Evolutionary conservation across 176 grass and related monocot genomes (phyloP), one percentile per base, ranked within the genome.

Genomic region (Saccharum spontaneum): DNA sequence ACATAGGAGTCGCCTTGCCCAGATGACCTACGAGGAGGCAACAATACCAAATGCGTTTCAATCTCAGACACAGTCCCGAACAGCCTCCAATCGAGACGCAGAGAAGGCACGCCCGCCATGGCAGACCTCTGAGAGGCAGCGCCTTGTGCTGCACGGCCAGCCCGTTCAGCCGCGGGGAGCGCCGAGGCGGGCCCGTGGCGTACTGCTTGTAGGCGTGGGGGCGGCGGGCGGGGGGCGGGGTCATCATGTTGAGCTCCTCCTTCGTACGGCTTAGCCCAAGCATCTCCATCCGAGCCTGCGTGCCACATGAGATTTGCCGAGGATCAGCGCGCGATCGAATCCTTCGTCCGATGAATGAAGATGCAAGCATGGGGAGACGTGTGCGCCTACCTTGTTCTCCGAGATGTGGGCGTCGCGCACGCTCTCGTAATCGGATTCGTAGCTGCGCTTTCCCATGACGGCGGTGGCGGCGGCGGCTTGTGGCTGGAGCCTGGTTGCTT

Each of bases 281-380:
- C 67, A 86, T 86, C 89, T 93, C 87, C 89, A 97, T 88, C 61
- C 94, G 63, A 15, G 69, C 89, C 94, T 93, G 76, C 69, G 49
- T 18, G 84, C 22, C 3, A 50, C 34, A 36, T 36, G 4, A 36
- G 34, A 36, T 36, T 36, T 36, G 34, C 34, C 34, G 34, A 36
- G 34, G 34, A 36, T 36, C 34, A 36, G 34, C 34, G 34, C 28
- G 46, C 14, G 3, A 50, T 6, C 12, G 5, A 50, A 50, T 50
- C 48, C 48, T 17, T 50, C 48, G 15, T 16, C 48, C 0, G 1
- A 17, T 50, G 59, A 45, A 20, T 9, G 45, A 23, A 22, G 4
- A 74, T 69, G 20, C 45, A 30, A 83, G 63, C 52, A 44, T 3
- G 57, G 34, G 37, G 26, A 78, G 43, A 28, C 10, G 57, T 24